Base-by-base conservation (phyloP, 2,329 filamentous ascomycete species). In the Ophiostoma sp. region DNA sequence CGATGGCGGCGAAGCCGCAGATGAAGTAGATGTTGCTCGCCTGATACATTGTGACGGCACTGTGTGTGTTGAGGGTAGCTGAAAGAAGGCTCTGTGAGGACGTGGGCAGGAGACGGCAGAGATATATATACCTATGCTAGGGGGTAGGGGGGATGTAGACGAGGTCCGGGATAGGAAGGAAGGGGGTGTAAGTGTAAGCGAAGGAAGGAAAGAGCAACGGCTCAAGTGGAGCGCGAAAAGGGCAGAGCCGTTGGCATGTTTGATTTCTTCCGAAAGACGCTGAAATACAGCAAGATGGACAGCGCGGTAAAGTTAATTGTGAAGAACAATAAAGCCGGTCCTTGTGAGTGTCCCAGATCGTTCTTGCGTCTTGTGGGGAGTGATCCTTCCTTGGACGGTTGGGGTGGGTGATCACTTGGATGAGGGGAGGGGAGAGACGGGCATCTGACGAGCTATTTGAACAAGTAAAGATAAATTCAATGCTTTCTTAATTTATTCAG, bases 1-100 rank as follows among this genome's bases (percentile, higher is more conserved):
- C 87, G 73, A 89, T 86, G 75, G 86, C 85, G 76, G 86, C 86
- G 75, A 89, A 88, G 72, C 79, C 80, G 77, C 86, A 89, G 73
- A 88, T 88, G 72, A 83, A 81, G 76, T 89, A 88, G 67, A 88
- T 81, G 76, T 86, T 87, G 72, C 74, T 81, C 33, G 78, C 78
- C 74, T 79, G 78, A 75, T 80, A 81, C 81, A 83, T 81, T 64
- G 48, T 76, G 73, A 66, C 33, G 20, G 64, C 44, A 33, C 7
- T 48, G 54, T 54, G 31, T 13, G 67, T 36, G 67, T 54, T 13
- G n/a, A 15, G 48, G 27, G 2, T 36, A 31, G 20, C 36, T 68
- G 41, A 13, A 36, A 13, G 10, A 39, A 35, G 23, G 41, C 11
- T 54, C 57, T 33, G 4, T 20, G 57, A 35, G 6, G 7, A 35